phyloP scores from a whole-genome alignment of 2,329 filamentous ascomycete species.

The Neoscytalidium dimidiatum region DNA sequence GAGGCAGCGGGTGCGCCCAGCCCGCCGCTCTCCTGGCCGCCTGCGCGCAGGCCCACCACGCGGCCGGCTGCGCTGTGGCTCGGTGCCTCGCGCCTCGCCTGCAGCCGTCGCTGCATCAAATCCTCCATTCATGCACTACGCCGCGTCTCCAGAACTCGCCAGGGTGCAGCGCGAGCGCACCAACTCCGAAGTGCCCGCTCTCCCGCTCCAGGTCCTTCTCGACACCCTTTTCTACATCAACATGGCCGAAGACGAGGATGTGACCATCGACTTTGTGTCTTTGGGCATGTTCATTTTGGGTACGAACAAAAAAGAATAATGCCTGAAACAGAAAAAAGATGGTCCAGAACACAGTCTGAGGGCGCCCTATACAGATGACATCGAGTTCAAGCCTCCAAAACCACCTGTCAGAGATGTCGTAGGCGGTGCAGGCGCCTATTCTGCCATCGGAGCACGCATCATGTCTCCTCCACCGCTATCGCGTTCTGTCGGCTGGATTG shows the following conservation, averaged over 20 bases:
- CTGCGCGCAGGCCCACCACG: not conserved
- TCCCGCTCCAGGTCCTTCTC: conserved; percentile 14
- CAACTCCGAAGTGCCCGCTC: not conserved
- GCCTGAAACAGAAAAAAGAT: conserved; percentile 1
- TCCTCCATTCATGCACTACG: conserved; percentile 11
- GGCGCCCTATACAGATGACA: conserved; percentile 68
- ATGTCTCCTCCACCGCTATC: conserved; percentile 72
- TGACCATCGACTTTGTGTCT: conserved; percentile 57
- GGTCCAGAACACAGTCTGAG: conserved; percentile 13
- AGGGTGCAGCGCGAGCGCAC: conserved; percentile 11
- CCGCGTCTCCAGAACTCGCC: not conserved
- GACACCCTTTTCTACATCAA: conserved; percentile 18
- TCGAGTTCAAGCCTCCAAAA: conserved; percentile 75
- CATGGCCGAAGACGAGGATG: conserved; percentile 20
- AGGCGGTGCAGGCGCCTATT: conserved; percentile 87
- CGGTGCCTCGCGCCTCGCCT: too few species aligned
- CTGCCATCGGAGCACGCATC: conserved; percentile 83
- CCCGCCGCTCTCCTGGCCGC: conserved; percentile 8
- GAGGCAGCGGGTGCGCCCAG: not conserved
- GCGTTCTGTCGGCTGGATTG: conserved; percentile 78
- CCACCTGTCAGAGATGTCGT: conserved; percentile 72
- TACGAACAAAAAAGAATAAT: conserved; percentile 32
- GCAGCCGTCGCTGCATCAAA: conserved; percentile 5
- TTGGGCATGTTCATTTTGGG: conserved; percentile 67
- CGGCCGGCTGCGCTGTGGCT: not conserved